These are phyloP conservation scores for Trichoderma atrobrunneum DNA, from an alignment of 2,329 filamentous ascomycete genomes.

Conservation along the genomic window DNA sequence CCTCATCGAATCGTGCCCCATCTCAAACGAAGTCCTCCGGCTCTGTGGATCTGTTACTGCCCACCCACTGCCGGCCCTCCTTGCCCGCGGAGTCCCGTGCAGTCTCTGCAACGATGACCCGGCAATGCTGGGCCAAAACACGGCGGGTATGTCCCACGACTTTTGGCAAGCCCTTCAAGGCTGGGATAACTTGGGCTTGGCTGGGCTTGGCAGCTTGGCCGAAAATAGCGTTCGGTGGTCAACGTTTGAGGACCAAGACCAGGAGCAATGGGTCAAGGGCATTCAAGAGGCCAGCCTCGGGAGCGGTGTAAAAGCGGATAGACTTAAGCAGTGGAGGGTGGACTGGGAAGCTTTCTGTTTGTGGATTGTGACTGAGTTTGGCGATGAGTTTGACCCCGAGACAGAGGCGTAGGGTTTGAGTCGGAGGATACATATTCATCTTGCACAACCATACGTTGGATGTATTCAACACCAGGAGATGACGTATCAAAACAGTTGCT, in stretches of 20 bases:
- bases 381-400: slow-evolving; percentile 56
- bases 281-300: slow-evolving; percentile 74
- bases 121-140: slow-evolving; percentile 79
- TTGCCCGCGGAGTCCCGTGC: slow-evolving; percentile 80
- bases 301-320: slow-evolving; percentile 64
- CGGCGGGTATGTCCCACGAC: slow-evolving; percentile 81
- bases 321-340: slow-evolving; percentile 73
- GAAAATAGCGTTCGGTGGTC: slow-evolving; percentile 93
- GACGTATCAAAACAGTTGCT: background rate
- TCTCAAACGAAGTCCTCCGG: slow-evolving; percentile 83
- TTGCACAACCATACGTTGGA: background rate
- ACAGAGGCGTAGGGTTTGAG: background rate
- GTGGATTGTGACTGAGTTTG: slow-evolving; percentile 81
- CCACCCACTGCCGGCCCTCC: slow-evolving; percentile 78
- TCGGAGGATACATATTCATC: background rate
- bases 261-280: slow-evolving; percentile 68
- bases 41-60: slow-evolving; percentile 72
- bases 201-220: slow-evolving; percentile 79
- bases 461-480: background rate
- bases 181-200: slow-evolving; percentile 86
- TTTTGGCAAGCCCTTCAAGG: slow-evolving; percentile 93
- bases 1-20: slow-evolving; percentile 84
- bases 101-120: slow-evolving; percentile 89
- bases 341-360: slow-evolving; percentile 89
- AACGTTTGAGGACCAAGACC: slow-evolving; percentile 75